These are phyloP conservation scores for Tolypocladium guangdongense DNA, from an alignment of 2,329 filamentous ascomycete genomes.

Conservation along the genomic window DNA sequence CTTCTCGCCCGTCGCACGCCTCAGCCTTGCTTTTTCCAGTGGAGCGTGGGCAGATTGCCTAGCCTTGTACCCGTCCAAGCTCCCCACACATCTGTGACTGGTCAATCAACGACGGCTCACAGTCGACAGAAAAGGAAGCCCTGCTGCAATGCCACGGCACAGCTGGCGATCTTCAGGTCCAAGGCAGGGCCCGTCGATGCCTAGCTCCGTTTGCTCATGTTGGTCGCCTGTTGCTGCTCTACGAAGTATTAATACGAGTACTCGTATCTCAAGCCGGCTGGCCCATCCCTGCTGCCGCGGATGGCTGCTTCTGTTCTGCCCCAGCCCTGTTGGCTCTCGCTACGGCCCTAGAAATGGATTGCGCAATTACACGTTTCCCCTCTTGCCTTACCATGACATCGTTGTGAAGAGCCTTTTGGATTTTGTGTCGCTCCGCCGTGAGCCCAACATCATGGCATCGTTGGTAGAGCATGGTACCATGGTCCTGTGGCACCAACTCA, in stretches of 20 bases:
- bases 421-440: slow-evolving; percentile 29
- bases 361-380: slow-evolving; percentile 32
- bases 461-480: slow-evolving; percentile 33
- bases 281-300: neutral
- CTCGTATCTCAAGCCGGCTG: neutral
- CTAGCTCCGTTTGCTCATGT: neutral
- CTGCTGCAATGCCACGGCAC: neutral
- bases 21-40: slow-evolving; percentile 3
- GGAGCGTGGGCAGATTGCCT: neutral
- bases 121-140: neutral
- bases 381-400: slow-evolving; percentile 37
- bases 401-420: slow-evolving; percentile 44
- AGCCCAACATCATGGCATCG: slow-evolving; percentile 38
- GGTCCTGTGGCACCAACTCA: slow-evolving; percentile 44
- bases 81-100: slow-evolving; percentile 1
- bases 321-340: slow-evolving; percentile 2
- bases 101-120: neutral
- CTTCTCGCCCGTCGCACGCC: slow-evolving; percentile 2
- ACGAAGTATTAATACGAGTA: too few relatives aligned
- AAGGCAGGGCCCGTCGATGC: neutral
- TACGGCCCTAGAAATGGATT: slow-evolving; percentile 24
- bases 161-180: too few relatives aligned
- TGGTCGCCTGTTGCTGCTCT: neutral
- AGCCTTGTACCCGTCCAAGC: neutral
- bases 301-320: neutral